These are phyloP conservation scores for Hysterium pulicare DNA, from an alignment of 2,329 filamentous ascomycete genomes.

Conservation along the genomic window DNA sequence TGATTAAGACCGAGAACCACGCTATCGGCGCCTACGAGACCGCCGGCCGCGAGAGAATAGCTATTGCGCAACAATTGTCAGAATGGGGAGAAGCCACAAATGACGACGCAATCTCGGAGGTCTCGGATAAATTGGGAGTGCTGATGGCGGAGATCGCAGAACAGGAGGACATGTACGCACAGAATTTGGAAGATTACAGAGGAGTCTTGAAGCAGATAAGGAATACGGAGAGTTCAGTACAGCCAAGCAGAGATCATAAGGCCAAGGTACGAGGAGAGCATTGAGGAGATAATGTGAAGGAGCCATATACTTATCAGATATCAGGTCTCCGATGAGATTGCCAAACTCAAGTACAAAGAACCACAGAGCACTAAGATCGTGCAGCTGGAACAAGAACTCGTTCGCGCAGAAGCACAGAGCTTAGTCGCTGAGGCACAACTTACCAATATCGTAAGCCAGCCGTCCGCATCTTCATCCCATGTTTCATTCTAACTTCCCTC, in stretches of 20 bases:
- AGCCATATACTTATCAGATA: constrained; percentile 9
- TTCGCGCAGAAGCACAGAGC: constrained; percentile 92
- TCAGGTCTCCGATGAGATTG: constrained; percentile 82
- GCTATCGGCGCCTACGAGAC: constrained; percentile 80
- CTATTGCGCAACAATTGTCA: constrained; percentile 84
- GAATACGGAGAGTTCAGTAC: constrained; percentile 92
- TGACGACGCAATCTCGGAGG: constrained; percentile 82
- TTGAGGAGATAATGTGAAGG: neutral
- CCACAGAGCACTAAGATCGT: constrained; percentile 77
- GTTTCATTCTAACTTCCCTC: constrained; percentile 14
- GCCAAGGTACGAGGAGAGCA: constrained; percentile 52
- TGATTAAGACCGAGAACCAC: constrained; percentile 94
- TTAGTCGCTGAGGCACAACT: constrained; percentile 94
- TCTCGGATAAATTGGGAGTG: constrained; percentile 94
- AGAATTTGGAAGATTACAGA: constrained; percentile 82
- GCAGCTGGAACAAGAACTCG: constrained; percentile 90
- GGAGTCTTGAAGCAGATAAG: constrained; percentile 83
- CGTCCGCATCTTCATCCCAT: neutral
- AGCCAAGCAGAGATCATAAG: constrained; percentile 85
- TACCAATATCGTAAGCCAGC: constrained; percentile 73
- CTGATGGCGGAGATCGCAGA: constrained; percentile 89
- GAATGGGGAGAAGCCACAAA: constrained; percentile 94
- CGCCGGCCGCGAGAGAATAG: constrained; percentile 77
- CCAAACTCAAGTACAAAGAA: constrained; percentile 87
- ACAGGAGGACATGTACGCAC: constrained; percentile 85